Evolutionary conservation across 768 basidiomycete species (phyloP).

Genomic region (Mycena albidolilacea): DNA sequence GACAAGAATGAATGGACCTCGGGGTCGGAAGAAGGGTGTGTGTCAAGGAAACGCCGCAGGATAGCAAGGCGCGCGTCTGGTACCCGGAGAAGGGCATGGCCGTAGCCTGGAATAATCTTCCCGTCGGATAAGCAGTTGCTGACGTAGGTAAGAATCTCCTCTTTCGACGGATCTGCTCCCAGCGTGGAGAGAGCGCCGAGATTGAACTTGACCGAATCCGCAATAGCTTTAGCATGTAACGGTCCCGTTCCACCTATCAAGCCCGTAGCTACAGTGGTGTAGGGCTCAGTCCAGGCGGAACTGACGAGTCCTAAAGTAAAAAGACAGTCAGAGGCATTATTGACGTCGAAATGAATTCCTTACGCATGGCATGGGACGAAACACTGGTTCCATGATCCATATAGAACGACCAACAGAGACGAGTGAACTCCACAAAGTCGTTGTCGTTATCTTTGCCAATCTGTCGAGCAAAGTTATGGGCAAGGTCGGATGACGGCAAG

Average conservation of each 20-base stretch:
- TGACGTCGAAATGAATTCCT: neutral
- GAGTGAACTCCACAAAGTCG: slow-evolving; percentile 15
- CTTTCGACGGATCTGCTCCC: neutral
- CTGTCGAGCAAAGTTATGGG: slow-evolving; percentile 13
- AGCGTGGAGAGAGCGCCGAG: slow-evolving; percentile 2
- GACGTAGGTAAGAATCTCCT: neutral
- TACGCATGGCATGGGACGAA: slow-evolving; percentile 12
- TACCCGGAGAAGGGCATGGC: slow-evolving; percentile 21
- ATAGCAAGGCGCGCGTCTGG: slow-evolving; percentile 4
- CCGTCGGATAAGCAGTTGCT: neutral
- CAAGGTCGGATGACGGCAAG: slow-evolving; percentile 1
- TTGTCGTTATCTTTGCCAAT: slow-evolving; percentile 12
- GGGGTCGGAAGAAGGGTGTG: neutral
- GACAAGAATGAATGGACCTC: neutral
- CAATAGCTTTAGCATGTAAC: slow-evolving; percentile 17
- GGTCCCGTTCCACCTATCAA: slow-evolving; percentile 9
- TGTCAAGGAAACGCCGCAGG: neutral
- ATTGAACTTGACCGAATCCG: slow-evolving; percentile 22
- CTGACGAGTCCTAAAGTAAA: neutral
- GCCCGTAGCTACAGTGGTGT: neutral
- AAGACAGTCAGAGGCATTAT: neutral
- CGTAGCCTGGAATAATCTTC: slow-evolving; percentile 16
- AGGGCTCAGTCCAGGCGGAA: neutral
- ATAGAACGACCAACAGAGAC: slow-evolving; percentile 16
- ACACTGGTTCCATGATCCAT: slow-evolving; percentile 18